Base-by-base conservation (phyloP, 176 grass and related monocot species). In the Luzula sylvatica region DNA sequence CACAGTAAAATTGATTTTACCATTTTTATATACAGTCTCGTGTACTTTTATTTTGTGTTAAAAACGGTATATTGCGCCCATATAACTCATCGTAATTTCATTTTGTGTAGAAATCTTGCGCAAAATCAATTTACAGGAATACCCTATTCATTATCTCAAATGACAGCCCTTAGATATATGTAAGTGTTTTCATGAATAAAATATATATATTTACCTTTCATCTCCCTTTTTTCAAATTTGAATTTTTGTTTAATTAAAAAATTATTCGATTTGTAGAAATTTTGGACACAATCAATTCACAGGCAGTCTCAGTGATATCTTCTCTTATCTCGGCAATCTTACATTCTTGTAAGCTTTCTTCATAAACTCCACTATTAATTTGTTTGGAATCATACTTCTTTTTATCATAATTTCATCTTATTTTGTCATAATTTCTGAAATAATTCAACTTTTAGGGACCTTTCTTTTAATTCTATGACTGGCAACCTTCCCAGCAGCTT, bases 251-350 rank as follows among this genome's bases (percentile, higher is more conserved):
- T 49, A 35, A 64, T 15, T 16, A 11, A 38, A 35, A 55, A 7
- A 15, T 55, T 32, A 13, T 20, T 41, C 55, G 15, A 38, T 68
- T 52, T 82, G 58, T 68, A 95, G 89, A 78, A 82, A 85, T 65
- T 42, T 95, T 69, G 80, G 69, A 14, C 83, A 82, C 68, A 95
- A 95, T 82, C 72, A 78, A 50, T 75, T 95, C 11, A 75, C 83
- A 70, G 44, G 45, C 42, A 68, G 19, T 61, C n/a, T 88, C 42
- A 61, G 47, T 67, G 70, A 82, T 70, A 56, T 73, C 58, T 82
- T 95, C 69, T 42, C 43, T 53, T 50, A 69, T 43, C 79, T 88
- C 50, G 77, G 79, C 61, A 88, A 78, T 72, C 61, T 95, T 61
- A 71, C 66, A 53, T 75, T 58, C 56, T 19, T 95, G 88, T 95